phyloP scores from a whole-genome alignment of 371 early-diverging fungal genomes.

The Mortierella sp. region DNA sequence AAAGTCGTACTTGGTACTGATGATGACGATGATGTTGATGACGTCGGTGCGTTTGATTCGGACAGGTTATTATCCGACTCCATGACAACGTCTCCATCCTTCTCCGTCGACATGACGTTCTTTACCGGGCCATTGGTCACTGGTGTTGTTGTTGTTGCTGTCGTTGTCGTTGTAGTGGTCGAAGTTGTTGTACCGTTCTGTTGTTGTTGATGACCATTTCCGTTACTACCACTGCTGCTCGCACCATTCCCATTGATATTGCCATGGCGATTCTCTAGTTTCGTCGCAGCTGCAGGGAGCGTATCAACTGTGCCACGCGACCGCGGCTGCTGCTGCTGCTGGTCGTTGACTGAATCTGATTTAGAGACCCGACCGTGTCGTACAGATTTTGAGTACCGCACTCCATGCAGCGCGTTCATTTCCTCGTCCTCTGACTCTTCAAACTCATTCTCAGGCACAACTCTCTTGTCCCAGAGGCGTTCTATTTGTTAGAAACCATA shows the following conservation, averaged over 20 bases:
- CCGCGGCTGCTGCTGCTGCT: constrained; percentile 7
- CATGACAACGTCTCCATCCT: constrained; percentile 46
- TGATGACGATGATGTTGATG: background rate
- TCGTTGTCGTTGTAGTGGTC: background rate
- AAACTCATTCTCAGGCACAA: constrained; percentile 68
- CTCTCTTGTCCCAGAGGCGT: constrained; percentile 62
- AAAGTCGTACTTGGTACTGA: background rate
- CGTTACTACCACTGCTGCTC: background rate
- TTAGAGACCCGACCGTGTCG: constrained; percentile 39
- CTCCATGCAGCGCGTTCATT: constrained; percentile 34
- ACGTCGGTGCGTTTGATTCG: background rate
- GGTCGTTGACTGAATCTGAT: constrained; percentile 3
- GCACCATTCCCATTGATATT: no score
- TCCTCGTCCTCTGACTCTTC: constrained; percentile 78
- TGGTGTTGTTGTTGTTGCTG: constrained; percentile 1
- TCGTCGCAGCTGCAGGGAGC: constrained; percentile 45
- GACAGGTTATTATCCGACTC: background rate
- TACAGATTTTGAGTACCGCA: constrained; percentile 44
- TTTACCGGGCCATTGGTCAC: background rate
- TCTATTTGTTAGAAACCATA: constrained; percentile 53
- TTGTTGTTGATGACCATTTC: no score
- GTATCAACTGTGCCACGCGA: constrained; percentile 31
- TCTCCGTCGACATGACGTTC: constrained; percentile 5
- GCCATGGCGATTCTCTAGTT: constrained; percentile 11
- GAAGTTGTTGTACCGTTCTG: background rate